Evolutionary conservation across 1,284 basidiomycete species (phyloP).

Genomic region (Trichosporon sp.): DNA sequence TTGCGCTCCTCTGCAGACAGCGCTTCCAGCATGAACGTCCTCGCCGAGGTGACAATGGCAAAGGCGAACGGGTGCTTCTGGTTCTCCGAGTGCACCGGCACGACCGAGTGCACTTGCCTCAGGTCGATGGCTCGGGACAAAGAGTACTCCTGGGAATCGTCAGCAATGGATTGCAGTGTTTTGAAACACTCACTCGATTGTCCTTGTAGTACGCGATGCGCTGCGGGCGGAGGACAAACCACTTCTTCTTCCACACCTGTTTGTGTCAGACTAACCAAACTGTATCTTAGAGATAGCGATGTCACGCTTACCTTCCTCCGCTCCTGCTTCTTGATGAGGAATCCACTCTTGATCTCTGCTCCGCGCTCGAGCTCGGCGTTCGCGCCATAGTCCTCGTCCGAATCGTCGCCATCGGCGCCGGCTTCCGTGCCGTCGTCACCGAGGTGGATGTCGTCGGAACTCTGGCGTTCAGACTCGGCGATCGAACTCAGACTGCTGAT

Average conservation of each 20-base stretch:
- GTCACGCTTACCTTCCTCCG: constrained; percentile 71
- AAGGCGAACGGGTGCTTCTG: constrained; percentile 88
- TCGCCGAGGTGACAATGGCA: constrained; percentile 80
- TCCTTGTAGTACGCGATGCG: constrained; percentile 97
- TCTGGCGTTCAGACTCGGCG: constrained; percentile 21
- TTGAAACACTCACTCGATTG: constrained; percentile 52
- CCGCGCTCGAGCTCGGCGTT: constrained; percentile 57
- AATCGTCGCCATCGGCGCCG: constrained; percentile 60
- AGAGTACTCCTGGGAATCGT: constrained; percentile 63
- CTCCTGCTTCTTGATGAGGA: constrained; percentile 93
- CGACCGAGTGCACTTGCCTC: constrained; percentile 82
- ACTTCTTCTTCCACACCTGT: constrained; percentile 83
- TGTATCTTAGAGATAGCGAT: neutral
- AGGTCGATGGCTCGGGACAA: constrained; percentile 85
- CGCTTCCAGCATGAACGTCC: constrained; percentile 92
- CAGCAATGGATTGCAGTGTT: neutral
- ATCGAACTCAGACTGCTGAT: constrained; percentile 31
- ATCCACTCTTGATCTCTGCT: constrained; percentile 79
- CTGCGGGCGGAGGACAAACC: constrained; percentile 90
- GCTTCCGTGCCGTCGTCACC: constrained; percentile 50
- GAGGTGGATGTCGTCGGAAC: neutral
- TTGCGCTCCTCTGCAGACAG: constrained; percentile 64
- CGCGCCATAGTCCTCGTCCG: constrained; percentile 53
- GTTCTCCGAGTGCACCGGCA: constrained; percentile 62
- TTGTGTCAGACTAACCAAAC: neutral